Percentiles rank a stretch among this genome's conserved stretches.
These are phyloP conservation scores for Phaeosphaeriaceae sp. DNA, from an alignment of 2,329 filamentous ascomycete species.

Conservation along the genomic window DNA sequence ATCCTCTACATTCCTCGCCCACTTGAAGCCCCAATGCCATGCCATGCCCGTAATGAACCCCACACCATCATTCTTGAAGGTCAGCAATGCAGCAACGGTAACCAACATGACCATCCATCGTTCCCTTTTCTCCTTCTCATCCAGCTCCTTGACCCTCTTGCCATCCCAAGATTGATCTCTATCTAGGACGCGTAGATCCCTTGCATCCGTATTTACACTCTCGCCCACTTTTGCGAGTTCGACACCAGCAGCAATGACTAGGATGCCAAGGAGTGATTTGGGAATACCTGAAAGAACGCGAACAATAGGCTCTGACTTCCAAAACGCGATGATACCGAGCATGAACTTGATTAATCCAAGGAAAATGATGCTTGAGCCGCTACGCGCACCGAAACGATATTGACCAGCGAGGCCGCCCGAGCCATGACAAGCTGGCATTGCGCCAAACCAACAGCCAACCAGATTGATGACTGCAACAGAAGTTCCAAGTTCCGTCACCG, in stretches of 20 bases:
- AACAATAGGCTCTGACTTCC: slow-evolving; percentile 77
- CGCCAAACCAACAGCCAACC: slow-evolving; percentile 85
- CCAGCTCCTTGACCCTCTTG: slow-evolving; percentile 60
- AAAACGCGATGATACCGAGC: slow-evolving; percentile 65
- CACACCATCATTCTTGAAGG: slow-evolving; percentile 88
- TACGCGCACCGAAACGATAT: slow-evolving; percentile 88
- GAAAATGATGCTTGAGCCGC: slow-evolving; percentile 80
- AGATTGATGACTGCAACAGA: slow-evolving; percentile 88
- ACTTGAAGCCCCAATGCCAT: slow-evolving; percentile 72
- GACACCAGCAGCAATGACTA: slow-evolving; percentile 87
- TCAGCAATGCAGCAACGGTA: slow-evolving; percentile 80
- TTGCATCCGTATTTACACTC: slow-evolving; percentile 77
- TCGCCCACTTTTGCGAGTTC: slow-evolving; percentile 87
- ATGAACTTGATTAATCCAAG: slow-evolving; percentile 78
- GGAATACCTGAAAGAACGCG: slow-evolving; percentile 76
- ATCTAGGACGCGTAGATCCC: slow-evolving; percentile 58
- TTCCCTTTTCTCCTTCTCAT: slow-evolving; percentile 72
- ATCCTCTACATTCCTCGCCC: slow-evolving; percentile 29
- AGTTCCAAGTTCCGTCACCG: slow-evolving; percentile 77
- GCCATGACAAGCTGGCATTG: slow-evolving; percentile 95
- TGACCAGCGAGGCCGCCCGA: slow-evolving; percentile 90
- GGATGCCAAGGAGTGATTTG: slow-evolving; percentile 76
- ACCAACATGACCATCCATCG: slow-evolving; percentile 91
- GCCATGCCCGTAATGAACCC: slow-evolving; percentile 83
- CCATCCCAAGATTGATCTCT: slow-evolving; percentile 34